phyloP scores from a whole-genome alignment of 225 moss, liverwort and hornwort species.

The Climacium dendroides region DNA sequence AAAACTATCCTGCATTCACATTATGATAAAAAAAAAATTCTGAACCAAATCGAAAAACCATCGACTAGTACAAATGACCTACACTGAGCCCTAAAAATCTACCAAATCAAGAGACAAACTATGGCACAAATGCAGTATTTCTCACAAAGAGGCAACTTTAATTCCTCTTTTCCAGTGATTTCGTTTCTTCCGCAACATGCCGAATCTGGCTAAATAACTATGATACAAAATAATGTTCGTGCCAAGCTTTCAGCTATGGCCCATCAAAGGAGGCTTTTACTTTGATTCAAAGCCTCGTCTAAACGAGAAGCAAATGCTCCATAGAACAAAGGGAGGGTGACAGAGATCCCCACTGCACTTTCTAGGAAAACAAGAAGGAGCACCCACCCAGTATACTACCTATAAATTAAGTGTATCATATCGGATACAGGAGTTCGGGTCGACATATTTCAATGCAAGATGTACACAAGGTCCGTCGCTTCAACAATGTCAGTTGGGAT shows the following conservation, averaged over 20 bases:
- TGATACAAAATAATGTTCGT: neutral
- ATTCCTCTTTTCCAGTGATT: neutral
- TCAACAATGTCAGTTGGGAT: slow-evolving; percentile 43
- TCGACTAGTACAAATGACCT: neutral
- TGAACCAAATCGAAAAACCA: neutral
- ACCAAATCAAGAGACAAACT: neutral
- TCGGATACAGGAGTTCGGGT: neutral
- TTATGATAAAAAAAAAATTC: too few relatives aligned
- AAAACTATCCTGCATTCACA: too few relatives aligned
- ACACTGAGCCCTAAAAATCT: neutral
- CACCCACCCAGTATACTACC: neutral
- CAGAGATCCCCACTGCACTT: neutral
- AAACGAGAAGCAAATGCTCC: neutral
- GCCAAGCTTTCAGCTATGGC: neutral
- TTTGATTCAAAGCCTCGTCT: neutral
- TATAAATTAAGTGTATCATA: neutral
- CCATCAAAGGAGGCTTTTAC: neutral
- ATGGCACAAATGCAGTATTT: neutral
- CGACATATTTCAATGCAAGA: slow-evolving; percentile 31
- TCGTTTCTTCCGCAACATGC: neutral
- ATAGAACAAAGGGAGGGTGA: neutral
- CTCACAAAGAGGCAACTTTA: neutral
- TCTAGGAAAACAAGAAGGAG: neutral
- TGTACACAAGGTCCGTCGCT: slow-evolving; percentile 59
- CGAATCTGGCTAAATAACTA: neutral